phyloP scores from a whole-genome alignment of 306 rosid species.

The Geum urbanum region DNA sequence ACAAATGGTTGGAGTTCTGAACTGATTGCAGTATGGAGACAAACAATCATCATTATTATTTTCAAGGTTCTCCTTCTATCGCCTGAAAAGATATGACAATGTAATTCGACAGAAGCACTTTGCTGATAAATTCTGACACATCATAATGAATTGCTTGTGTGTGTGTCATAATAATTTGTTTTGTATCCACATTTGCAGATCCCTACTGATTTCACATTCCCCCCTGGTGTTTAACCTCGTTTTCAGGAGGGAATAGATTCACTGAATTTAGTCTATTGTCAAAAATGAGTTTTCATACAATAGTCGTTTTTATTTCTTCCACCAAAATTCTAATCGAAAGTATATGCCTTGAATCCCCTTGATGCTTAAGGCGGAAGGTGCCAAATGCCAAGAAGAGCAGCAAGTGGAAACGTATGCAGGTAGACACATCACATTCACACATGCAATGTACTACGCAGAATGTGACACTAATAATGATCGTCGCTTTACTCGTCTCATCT shows the following conservation, averaged over 20 bases:
- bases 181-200: not conserved
- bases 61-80: not conserved
- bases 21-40: not conserved
- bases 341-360: not conserved
- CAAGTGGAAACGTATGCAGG: not conserved
- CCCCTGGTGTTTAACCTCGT: not conserved
- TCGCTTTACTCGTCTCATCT: not conserved
- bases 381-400: not conserved
- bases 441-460: not conserved
- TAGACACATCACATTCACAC: not conserved
- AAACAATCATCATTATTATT: not conserved
- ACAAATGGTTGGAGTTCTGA: constrained; percentile 71
- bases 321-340: not conserved
- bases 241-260: not conserved
- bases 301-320: too few relatives aligned
- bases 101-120: not conserved
- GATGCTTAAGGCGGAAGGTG: not conserved
- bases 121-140: not conserved
- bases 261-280: not conserved
- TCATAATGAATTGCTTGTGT: not conserved
- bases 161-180: not conserved
- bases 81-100: not conserved
- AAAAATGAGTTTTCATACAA: not conserved
- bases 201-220: not conserved
- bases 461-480: not conserved